These are phyloP conservation scores for Cichorium intybus DNA, from an alignment of 140 eudicot species.

Conservation along the genomic window DNA sequence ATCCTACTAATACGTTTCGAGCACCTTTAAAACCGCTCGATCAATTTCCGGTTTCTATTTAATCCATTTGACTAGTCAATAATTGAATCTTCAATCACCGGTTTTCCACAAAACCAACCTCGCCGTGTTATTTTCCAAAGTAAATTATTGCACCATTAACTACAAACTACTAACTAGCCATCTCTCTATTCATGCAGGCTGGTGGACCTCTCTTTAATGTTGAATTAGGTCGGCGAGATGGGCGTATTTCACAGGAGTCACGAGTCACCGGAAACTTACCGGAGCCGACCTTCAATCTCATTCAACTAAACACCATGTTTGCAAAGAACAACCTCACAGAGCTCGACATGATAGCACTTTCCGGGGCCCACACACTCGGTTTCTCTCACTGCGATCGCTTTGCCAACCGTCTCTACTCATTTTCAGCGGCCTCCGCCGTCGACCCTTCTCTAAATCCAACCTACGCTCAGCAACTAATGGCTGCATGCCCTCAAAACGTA, in stretches of 20 bases:
- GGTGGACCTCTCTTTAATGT: slow-evolving; percentile 77
- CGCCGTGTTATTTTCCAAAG: neutral
- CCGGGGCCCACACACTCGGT: slow-evolving; percentile 87
- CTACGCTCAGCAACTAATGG: slow-evolving; percentile 60
- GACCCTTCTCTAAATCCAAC: slow-evolving; percentile 65
- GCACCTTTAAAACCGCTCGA: too few species aligned
- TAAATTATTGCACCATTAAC: neutral
- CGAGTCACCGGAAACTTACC: slow-evolving; percentile 73
- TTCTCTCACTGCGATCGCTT: slow-evolving; percentile 74
- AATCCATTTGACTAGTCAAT: too few species aligned
- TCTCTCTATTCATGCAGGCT: slow-evolving; percentile 41
- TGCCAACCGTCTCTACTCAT: slow-evolving; percentile 67
- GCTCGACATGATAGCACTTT: slow-evolving; percentile 75
- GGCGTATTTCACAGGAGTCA: slow-evolving; percentile 71
- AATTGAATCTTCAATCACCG: too few species aligned
- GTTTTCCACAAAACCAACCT: neutral
- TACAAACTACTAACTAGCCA: neutral
- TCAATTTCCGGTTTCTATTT: too few species aligned
- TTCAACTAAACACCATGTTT: slow-evolving; percentile 57
- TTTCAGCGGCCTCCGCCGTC: slow-evolving; percentile 41
- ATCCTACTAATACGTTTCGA: too few species aligned
- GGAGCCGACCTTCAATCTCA: slow-evolving; percentile 43
- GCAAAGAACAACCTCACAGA: slow-evolving; percentile 52
- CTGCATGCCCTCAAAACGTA: slow-evolving; percentile 54
- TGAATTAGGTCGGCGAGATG: slow-evolving; percentile 82